phyloP scores from a whole-genome alignment of 345 rosid genomes.

The Kernera saxatilis region DNA sequence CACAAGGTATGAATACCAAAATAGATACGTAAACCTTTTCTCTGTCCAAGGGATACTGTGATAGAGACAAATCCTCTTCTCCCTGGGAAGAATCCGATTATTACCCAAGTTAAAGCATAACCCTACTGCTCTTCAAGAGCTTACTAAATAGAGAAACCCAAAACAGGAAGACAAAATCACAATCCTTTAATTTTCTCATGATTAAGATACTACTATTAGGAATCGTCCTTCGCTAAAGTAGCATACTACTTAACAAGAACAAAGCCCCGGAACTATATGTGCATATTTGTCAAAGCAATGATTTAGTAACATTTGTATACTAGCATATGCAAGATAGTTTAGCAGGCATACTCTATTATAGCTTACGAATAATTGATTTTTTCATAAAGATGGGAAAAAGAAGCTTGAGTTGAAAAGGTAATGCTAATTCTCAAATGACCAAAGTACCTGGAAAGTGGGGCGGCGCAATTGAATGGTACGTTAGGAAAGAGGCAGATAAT shows the following conservation, averaged over 20 bases:
- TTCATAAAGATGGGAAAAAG: no score
- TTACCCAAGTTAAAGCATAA: background rate
- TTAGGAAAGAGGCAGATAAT: constrained; percentile 38
- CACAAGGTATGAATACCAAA: background rate
- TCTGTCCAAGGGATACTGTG: background rate
- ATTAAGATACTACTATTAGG: background rate
- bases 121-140: background rate
- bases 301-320: background rate
- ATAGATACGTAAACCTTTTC: background rate
- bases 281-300: background rate
- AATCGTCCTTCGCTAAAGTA: background rate
- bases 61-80: no score
- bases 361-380: no score
- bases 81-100: no score
- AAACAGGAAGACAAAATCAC: background rate
- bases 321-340: background rate
- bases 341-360: background rate
- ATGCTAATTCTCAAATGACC: background rate
- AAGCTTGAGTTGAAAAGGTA: constrained; percentile 10
- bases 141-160: background rate
- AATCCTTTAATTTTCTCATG: background rate
- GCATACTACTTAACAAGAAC: background rate
- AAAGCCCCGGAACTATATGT: background rate
- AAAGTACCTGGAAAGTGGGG: constrained; percentile 35
- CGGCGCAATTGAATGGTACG: constrained; percentile 39